Base-by-base conservation (phyloP, 192 early-diverging fungal genomes). In the Rhizoclosmatium globosum region DNA sequence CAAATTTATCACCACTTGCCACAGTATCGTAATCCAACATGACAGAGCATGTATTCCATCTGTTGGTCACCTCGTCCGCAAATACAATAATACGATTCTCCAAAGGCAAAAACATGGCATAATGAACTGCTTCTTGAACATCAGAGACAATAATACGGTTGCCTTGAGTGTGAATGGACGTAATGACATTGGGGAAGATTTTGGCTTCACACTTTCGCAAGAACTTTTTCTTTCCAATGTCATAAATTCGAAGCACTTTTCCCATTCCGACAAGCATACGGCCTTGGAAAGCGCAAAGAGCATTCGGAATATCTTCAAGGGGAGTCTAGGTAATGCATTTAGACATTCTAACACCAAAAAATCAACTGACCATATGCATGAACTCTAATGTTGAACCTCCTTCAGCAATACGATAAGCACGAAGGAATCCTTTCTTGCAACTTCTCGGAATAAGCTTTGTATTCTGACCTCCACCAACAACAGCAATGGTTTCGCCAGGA, bases 1-100 rank as follows among this genome's bases (percentile, higher is more conserved):
- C 98, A 91, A 99, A 99, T 83, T 97, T 96, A 89, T 99, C 98
- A 21, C 94, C 97, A 19, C 91, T 93, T 3, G 90, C 94, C 3
- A 97, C 89, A 3, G 98, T 98, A 77, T 98, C 94, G 78, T 96
- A 97, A 84, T 98, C 96, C 45, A 96, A 82, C 89, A 97, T 92
- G 7, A 87, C 76, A 13, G 93, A 87, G 38, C 88, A 82, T 17
- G 96, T 95, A 50, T 94, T 90, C 91, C 93, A 96, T 61, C 96
- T 90, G 60, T 94, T 94, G 23, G 91, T 82, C n/a, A 94, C 90
- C 80, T 99, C 98, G 73, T 97, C 96, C 45, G 97, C 95, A 84
- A 97, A 93, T 1, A 95, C 85, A n/a, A 91, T 91, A 82, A 99
- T 94, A 17, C 89, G 88, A 80, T 96, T 95, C 70, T 97, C 91